These are phyloP conservation scores for Naganishia liquefaciens DNA, from an alignment of 1,284 basidiomycete genomes.

Conservation along the genomic window DNA sequence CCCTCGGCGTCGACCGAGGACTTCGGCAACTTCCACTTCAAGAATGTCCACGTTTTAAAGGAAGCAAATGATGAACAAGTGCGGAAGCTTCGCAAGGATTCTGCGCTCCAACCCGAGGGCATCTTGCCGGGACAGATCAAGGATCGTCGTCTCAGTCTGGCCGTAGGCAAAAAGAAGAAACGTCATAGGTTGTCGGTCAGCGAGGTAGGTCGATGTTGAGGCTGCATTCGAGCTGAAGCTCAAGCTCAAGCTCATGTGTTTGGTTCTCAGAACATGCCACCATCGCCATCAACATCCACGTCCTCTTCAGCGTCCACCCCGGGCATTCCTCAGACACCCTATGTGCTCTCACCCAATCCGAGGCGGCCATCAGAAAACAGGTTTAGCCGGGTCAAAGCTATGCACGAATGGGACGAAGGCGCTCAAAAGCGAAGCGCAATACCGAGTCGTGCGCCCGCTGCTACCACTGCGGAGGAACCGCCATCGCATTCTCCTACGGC, in stretches of 20 bases:
- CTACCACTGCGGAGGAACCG: slow-evolving; percentile 8
- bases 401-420: slow-evolving; percentile 22
- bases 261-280: slow-evolving; percentile 37
- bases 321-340: slow-evolving; percentile 36
- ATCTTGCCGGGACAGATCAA: slow-evolving; percentile 30
- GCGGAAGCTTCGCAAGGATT: slow-evolving; percentile 69
- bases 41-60: slow-evolving; percentile 94
- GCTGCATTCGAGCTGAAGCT: background rate
- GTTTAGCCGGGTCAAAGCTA: slow-evolving; percentile 13
- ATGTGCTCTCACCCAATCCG: slow-evolving; percentile 11
- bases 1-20: slow-evolving; percentile 66
- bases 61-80: slow-evolving; percentile 99
- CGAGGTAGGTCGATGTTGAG: slow-evolving; percentile 1
- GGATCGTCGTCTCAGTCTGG: slow-evolving; percentile 40
- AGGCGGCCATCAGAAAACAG: slow-evolving; percentile 19
- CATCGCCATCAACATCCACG: slow-evolving; percentile 84
- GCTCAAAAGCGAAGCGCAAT: background rate
- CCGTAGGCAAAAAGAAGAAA: slow-evolving; percentile 22
- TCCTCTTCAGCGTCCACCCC: slow-evolving; percentile 88
- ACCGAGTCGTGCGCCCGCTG: background rate
- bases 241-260: slow-evolving; percentile 29
- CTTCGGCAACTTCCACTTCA: slow-evolving; percentile 97
- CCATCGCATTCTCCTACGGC: background rate
- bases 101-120: slow-evolving; percentile 40
- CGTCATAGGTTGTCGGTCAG: slow-evolving; percentile 15